These are phyloP conservation scores for Suhomyces taliae DNA, from an alignment of 1,139 yeast genomes.

Conservation along the genomic window DNA sequence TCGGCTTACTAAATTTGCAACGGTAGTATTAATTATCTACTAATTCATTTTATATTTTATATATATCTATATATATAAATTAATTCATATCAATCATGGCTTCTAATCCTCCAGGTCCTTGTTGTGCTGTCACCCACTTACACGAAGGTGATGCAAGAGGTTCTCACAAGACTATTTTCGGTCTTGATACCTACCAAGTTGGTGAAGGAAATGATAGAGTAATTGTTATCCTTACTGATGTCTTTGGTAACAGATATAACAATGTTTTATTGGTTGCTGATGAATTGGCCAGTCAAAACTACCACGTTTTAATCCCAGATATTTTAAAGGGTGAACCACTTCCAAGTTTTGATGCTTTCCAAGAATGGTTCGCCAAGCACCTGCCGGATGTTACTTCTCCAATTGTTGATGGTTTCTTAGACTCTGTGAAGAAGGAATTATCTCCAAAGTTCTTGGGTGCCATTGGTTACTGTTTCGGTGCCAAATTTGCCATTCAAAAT, in stretches of 20 bases:
- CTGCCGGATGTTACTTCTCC: constrained; percentile 43
- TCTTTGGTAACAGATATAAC: constrained; percentile 58
- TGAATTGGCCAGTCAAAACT: constrained; percentile 55
- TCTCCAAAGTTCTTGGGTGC: constrained; percentile 56
- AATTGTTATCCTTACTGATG: constrained; percentile 66
- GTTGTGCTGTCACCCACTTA: constrained; percentile 43
- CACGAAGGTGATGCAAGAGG: constrained; percentile 60
- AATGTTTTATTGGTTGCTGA: constrained; percentile 71
- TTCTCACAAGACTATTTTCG: constrained; percentile 37
- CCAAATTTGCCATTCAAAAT: constrained; percentile 60
- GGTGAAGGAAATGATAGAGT: constrained; percentile 52
- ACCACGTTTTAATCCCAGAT: constrained; percentile 72
- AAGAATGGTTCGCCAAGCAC: constrained; percentile 58
- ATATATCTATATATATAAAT: too few relatives aligned
- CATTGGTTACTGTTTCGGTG: constrained; percentile 87
- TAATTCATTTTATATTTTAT: background rate
- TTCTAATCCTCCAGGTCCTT: constrained; percentile 51
- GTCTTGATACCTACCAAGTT: constrained; percentile 53
- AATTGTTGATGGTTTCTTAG: constrained; percentile 43
- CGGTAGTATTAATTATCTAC: too few relatives aligned
- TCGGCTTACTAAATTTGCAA: too few relatives aligned
- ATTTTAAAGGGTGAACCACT: constrained; percentile 59
- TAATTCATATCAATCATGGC: constrained; percentile 40
- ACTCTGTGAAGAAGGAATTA: constrained; percentile 39
- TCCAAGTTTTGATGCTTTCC: constrained; percentile 25